Conservation (phyloP, 768 basidiomycete genomes). For the Suillus subaureus region DNA sequence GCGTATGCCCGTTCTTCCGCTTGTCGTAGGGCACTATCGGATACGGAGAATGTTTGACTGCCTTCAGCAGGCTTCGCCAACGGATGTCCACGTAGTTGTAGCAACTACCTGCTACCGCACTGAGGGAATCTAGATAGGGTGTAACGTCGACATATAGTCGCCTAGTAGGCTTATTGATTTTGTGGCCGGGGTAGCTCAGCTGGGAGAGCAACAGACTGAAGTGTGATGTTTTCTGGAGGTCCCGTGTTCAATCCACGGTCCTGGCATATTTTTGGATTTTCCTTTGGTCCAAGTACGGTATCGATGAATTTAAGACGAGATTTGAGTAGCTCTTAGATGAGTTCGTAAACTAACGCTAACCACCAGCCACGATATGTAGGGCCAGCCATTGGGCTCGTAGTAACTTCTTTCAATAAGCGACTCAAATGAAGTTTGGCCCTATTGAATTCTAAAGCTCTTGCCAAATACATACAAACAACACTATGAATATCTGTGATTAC, state of each 20-base stretch:
- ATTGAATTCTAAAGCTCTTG: conserved; percentile 6
- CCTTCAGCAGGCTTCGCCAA: not conserved
- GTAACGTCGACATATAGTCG: not conserved
- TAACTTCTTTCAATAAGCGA: not conserved
- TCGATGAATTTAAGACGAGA: no score
- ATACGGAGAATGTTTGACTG: not conserved
- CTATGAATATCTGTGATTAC: no score
- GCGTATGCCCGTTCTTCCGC: not conserved
- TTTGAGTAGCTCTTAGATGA: not conserved
- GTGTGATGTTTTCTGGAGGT: conserved; percentile 38
- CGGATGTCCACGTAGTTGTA: conserved; percentile 3
- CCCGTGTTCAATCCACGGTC: conserved; percentile 48
- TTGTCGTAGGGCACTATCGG: not conserved
- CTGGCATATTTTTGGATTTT: conserved; percentile 35
- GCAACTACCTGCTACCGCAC: not conserved
- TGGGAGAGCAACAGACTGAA: conserved; percentile 44
- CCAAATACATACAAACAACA: not conserved
- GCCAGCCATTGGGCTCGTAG: not conserved
- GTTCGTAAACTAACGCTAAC: not conserved
- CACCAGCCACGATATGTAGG: not conserved
- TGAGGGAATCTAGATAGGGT: not conserved
- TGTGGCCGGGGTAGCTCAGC: conserved; percentile 35
- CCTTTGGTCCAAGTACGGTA: not conserved
- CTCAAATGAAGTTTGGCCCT: not conserved
- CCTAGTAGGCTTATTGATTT: not conserved